phyloP scores from a whole-genome alignment of 345 rosid species.

The Sisymbrium irio region DNA sequence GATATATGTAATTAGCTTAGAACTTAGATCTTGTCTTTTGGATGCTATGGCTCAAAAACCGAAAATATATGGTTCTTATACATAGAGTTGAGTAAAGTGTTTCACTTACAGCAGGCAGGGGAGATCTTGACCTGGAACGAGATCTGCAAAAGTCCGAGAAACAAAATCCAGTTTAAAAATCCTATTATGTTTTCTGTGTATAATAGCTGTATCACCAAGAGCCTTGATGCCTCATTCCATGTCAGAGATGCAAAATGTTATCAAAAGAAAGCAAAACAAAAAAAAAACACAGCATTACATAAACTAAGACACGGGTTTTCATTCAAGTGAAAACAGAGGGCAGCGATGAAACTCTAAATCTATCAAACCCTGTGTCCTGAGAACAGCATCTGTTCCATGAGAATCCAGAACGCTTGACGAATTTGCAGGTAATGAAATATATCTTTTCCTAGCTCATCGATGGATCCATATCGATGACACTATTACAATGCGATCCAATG shows the following conservation, averaged over 20 bases:
- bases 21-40: conserved; percentile 4
- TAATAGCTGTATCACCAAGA: conserved; percentile 70
- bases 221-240: conserved; percentile 81
- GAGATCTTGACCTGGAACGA: conserved; percentile 91
- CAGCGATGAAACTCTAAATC: conserved; percentile 28
- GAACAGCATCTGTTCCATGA: conserved; percentile 52
- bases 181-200: conserved; percentile 53
- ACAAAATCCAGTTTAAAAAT: conserved; percentile 82
- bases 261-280: conserved; percentile 38
- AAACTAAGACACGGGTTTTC: conserved; percentile 39
- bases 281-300: conserved; percentile 27
- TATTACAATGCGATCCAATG: conserved; percentile 71
- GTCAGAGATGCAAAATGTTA: conserved; percentile 55
- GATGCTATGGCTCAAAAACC: background rate
- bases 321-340: conserved; percentile 25
- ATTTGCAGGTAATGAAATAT: conserved; percentile 45
- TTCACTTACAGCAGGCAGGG: conserved; percentile 76
- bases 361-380: conserved; percentile 43
- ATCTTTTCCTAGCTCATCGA: conserved; percentile 55
- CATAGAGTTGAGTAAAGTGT: background rate
- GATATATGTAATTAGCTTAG: background rate
- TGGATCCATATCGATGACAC: conserved; percentile 67
- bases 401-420: conserved; percentile 57
- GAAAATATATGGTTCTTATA: background rate
- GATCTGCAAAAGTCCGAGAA: conserved; percentile 99